phyloP scores from a whole-genome alignment of 768 basidiomycete species.

The Lactarius quietus region DNA sequence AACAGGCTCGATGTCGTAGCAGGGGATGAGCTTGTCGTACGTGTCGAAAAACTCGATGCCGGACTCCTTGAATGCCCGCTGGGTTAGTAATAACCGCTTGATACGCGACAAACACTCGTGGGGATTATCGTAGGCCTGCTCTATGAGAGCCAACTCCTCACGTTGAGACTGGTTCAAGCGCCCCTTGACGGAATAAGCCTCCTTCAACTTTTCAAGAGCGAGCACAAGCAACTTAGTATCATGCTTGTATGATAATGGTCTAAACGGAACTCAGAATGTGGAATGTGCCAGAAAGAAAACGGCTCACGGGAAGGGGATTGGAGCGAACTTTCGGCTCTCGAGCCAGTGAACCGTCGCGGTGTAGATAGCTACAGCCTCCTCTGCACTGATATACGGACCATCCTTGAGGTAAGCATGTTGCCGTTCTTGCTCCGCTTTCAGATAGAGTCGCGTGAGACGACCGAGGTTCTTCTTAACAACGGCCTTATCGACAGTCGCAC shows the following conservation, averaged over 20 bases:
- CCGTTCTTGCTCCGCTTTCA: constrained; percentile 98
- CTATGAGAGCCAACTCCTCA: constrained; percentile 95
- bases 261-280: constrained; percentile 29
- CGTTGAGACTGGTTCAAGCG: constrained; percentile 97
- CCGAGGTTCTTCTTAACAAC: constrained; percentile 99
- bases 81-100: constrained; percentile 93
- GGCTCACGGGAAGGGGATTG: constrained; percentile 94
- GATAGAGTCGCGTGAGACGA: constrained; percentile 92
- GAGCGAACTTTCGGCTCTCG: constrained; percentile 95
- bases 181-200: constrained; percentile 97
- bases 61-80: constrained; percentile 97
- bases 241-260: constrained; percentile 96
- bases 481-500: constrained; percentile 96
- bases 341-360: constrained; percentile 99
- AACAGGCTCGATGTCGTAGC: constrained; percentile 98
- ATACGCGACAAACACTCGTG: constrained; percentile 98
- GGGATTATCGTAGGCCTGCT: constrained; percentile 99
- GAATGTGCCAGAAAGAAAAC: neutral
- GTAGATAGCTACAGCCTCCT: constrained; percentile 98
- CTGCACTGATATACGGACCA: constrained; percentile 97
- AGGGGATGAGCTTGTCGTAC: constrained; percentile 97
- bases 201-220: constrained; percentile 96
- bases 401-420: constrained; percentile 99
- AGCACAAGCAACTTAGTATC: constrained; percentile 97
- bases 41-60: constrained; percentile 98